Conservation (phyloP, 768 basidiomycete species). For the Tulasnella sp. region DNA sequence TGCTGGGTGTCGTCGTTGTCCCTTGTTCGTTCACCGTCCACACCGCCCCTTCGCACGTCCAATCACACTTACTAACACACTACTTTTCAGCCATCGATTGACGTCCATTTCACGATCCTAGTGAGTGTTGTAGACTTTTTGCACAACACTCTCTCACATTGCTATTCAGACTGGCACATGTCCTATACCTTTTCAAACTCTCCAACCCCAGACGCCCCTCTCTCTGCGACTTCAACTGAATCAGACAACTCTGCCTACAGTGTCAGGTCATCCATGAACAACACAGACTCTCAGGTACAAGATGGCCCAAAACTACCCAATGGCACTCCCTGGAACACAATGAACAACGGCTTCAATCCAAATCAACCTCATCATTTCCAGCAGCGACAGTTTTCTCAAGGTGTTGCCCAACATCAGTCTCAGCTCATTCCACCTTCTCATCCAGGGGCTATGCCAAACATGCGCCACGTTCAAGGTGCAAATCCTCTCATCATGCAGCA, state of each 20-base stretch:
- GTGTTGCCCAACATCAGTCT: neutral
- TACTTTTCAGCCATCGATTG: too few relatives aligned
- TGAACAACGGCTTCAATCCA: slow-evolving; percentile 13
- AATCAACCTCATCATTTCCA: slow-evolving; percentile 14
- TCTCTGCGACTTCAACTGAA: neutral
- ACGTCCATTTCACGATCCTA: slow-evolving; percentile 3
- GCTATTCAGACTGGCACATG: too few relatives aligned
- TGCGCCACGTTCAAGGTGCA: neutral
- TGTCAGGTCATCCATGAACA: neutral
- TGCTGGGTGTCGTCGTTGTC: too few relatives aligned
- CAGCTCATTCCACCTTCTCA: slow-evolving; percentile 8
- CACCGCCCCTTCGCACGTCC: neutral
- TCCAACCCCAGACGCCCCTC: neutral
- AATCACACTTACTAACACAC: slow-evolving; percentile 1
- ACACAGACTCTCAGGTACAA: neutral
- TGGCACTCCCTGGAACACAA: slow-evolving; percentile 10
- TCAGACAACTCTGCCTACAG: neutral
- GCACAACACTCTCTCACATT: neutral
- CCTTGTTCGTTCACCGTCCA: neutral
- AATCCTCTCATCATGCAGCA: neutral
- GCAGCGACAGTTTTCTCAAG: slow-evolving; percentile 5
- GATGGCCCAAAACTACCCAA: slow-evolving; percentile 8
- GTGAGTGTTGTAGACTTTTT: slow-evolving; percentile 1
- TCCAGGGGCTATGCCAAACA: slow-evolving; percentile 6
- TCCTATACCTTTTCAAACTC: slow-evolving; percentile 6